Evolutionary conservation across 2,329 filamentous ascomycete species (phyloP).

Genomic region (Leptographium galeiforme): DNA sequence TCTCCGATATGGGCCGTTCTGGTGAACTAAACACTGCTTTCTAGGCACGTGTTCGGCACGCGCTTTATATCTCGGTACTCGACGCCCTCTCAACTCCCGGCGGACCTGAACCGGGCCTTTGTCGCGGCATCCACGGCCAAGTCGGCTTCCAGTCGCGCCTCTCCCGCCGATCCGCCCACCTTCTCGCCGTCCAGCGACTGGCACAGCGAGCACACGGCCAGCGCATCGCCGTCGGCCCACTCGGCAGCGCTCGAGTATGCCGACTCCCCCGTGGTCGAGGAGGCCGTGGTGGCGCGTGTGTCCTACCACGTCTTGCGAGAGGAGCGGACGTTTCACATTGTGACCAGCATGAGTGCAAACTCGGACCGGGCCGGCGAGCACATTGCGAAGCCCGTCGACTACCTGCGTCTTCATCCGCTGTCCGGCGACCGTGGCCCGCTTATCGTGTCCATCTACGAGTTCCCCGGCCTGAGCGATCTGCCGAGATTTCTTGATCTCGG

Average conservation of each 20-base stretch:
- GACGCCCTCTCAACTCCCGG: conserved; percentile 20
- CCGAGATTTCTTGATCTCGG: conserved; percentile 62
- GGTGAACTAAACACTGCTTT: not conserved
- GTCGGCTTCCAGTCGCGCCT: conserved; percentile 28
- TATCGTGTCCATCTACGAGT: conserved; percentile 68
- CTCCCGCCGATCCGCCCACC: conserved; percentile 23
- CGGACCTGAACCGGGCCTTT: conserved; percentile 23
- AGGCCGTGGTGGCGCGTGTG: conserved; percentile 64
- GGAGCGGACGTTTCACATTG: conserved; percentile 77
- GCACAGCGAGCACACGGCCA: conserved; percentile 22
- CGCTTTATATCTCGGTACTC: conserved; percentile 40
- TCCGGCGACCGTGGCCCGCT: conserved; percentile 58
- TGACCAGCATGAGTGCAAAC: conserved; percentile 55
- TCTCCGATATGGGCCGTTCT: not conserved
- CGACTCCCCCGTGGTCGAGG: conserved; percentile 43
- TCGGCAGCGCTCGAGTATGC: conserved; percentile 15
- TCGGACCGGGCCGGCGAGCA: conserved; percentile 62
- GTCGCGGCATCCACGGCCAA: conserved; percentile 30
- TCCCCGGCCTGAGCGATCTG: conserved; percentile 62
- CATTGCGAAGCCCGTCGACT: conserved; percentile 68
- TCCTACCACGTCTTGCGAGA: conserved; percentile 72
- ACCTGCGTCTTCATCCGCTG: conserved; percentile 56
- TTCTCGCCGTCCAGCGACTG: conserved; percentile 24
- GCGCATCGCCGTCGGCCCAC: conserved; percentile 20
- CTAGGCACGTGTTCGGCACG: conserved; percentile 53